Evolutionary conservation across 768 basidiomycete species (phyloP).

Genomic region (Termitomyces sp.): DNA sequence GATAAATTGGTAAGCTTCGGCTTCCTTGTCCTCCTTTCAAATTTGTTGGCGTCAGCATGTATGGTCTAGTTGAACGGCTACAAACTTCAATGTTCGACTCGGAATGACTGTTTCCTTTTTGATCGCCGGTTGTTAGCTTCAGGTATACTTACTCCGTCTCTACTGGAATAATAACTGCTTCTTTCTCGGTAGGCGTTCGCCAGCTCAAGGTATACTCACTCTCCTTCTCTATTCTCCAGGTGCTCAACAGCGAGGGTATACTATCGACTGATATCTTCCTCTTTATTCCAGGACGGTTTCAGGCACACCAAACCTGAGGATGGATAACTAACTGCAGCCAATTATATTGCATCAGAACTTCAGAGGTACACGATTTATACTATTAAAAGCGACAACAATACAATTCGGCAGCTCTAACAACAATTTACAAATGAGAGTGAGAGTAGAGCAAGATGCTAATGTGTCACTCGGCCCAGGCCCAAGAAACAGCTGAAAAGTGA

Average conservation of each 20-base stretch:
- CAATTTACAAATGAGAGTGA: slow-evolving; percentile 10
- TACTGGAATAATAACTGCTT: background rate
- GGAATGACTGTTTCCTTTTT: no score
- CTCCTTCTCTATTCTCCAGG: no score
- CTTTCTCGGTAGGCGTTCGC: background rate
- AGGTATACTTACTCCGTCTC: no score
- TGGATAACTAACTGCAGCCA: background rate
- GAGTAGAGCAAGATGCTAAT: slow-evolving; percentile 8
- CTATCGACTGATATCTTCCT: background rate
- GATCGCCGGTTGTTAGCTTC: no score
- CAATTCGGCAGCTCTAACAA: slow-evolving; percentile 7
- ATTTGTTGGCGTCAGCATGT: background rate
- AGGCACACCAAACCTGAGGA: background rate
- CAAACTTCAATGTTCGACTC: background rate
- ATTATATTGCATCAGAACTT: background rate
- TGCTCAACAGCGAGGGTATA: background rate
- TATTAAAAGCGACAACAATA: slow-evolving; percentile 9
- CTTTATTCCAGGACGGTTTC: background rate
- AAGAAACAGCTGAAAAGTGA: slow-evolving; percentile 7
- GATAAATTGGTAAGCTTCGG: background rate
- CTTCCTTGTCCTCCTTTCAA: background rate
- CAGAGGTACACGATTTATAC: background rate
- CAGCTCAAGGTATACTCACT: background rate
- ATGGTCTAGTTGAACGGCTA: background rate
- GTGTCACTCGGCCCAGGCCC: slow-evolving; percentile 3